Percentiles rank a stretch among this genome's conserved stretches.
phyloP scores from a whole-genome alignment of 331 rosid species.

The Malus hybrid region DNA sequence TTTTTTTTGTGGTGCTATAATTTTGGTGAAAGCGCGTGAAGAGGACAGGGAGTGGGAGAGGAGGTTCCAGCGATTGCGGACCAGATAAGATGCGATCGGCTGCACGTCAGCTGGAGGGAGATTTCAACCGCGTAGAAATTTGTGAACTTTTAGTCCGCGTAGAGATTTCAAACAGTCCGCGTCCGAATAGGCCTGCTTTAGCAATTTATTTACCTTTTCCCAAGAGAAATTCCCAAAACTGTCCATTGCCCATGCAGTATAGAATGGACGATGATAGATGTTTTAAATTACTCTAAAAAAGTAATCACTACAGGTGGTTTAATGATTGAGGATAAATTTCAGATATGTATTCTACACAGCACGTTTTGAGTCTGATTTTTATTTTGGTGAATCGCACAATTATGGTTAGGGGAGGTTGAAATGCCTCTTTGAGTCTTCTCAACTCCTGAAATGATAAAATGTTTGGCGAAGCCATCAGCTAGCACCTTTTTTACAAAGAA shows the following conservation, averaged over 20 bases:
- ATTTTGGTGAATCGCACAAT: accelerated
- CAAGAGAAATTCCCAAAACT: neutral
- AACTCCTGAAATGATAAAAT: no score
- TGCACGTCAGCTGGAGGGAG: neutral
- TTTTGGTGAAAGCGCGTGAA: neutral
- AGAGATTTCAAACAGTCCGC: neutral
- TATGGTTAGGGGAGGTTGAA: no score
- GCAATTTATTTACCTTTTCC: neutral
- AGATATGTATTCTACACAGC: accelerated
- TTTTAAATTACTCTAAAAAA: no score
- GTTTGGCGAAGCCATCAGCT: accelerated
- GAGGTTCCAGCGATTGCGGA: no score
- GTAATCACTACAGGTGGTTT: no score
- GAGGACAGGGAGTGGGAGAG: constrained; percentile 1
- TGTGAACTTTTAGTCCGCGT: neutral
- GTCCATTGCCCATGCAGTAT: neutral
- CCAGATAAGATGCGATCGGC: neutral
- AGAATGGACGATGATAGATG: no score
- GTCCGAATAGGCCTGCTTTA: neutral
- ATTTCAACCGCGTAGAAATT: neutral
- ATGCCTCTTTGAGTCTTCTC: no score
- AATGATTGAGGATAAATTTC: no score
- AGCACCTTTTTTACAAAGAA: accelerated
- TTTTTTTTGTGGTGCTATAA: neutral
- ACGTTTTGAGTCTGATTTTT: accelerated